These are phyloP conservation scores for Ascochyta lentis DNA, from an alignment of 2,329 filamentous ascomycete genomes.

Conservation along the genomic window DNA sequence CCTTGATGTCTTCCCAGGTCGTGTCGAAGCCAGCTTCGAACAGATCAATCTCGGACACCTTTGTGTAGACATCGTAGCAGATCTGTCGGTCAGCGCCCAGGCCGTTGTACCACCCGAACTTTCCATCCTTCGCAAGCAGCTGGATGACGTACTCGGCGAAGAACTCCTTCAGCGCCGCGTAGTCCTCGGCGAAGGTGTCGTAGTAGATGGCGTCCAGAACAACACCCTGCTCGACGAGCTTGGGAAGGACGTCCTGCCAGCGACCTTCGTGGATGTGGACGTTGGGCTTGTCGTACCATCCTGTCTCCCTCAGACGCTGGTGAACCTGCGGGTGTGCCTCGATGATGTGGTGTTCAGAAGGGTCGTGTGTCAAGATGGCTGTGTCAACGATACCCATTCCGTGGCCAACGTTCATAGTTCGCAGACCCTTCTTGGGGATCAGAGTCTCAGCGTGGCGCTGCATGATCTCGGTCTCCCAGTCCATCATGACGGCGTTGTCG, in stretches of 20 bases:
- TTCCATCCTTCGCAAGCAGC: constrained; percentile 41
- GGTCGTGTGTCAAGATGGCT: constrained; percentile 73
- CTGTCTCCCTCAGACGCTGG: constrained; percentile 68
- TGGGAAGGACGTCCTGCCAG: constrained; percentile 82
- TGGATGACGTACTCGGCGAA: constrained; percentile 47
- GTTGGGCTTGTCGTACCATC: constrained; percentile 69
- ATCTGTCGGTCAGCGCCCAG: constrained; percentile 48
- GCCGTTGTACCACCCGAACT: constrained; percentile 50
- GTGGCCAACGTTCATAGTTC: constrained; percentile 85
- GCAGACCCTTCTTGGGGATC: constrained; percentile 65
- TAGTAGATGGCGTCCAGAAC: constrained; percentile 73
- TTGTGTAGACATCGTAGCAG: constrained; percentile 50
- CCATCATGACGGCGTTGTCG: constrained; percentile 91
- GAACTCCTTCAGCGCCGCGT: constrained; percentile 47
- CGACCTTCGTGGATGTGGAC: constrained; percentile 70
- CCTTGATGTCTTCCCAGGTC: constrained; percentile 45
- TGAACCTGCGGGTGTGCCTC: constrained; percentile 84
- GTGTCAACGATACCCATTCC: constrained; percentile 89
- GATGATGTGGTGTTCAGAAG: constrained; percentile 79
- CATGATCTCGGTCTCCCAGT: constrained; percentile 91
- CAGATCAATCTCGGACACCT: constrained; percentile 48
- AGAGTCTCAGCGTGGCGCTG: constrained; percentile 73
- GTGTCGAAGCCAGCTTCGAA: constrained; percentile 48
- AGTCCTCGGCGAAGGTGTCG: constrained; percentile 50
- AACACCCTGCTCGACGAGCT: constrained; percentile 70